Evolutionary conservation across 495 filamentous ascomycete species (phyloP), one percentile per base, ranked within the genome.

Genomic region (Penicillium angulare): DNA sequence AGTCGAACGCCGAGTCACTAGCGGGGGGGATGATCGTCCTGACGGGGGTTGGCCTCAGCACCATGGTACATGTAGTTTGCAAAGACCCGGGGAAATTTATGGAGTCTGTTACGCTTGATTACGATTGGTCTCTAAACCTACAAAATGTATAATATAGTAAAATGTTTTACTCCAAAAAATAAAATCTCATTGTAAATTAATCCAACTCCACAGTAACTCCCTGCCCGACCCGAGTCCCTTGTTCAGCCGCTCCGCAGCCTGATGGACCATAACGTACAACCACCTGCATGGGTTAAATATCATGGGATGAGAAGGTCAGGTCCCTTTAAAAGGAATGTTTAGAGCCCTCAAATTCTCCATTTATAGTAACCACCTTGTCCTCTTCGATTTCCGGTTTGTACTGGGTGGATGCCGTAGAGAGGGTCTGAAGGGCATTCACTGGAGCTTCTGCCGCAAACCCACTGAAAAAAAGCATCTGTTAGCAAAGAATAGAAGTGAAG

Each of bases 361-460:
- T 59, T 1, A 61, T 59, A 9, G 64, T 61, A 36, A 89, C 83
- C 21, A 85, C 64, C 57, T 85, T 69, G 59, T 95, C 89, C 53
- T 90, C 86, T 62, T 96, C 90, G 42, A 96, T 83, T 8, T 78
- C 65, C 1, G 86, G 83, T 34, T 81, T 73, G 65, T 87, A 86
- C 44, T 83, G 63, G 23, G 76, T 65, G 20, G 86, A 85, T 70
- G 80, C 74, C 0, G 81, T 78, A 42, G 85, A 79, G n/a, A 95
- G 79, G 5, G 76, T 79, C 50, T 88, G 77, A 31, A 95, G 66
- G n/a, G 82, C 77, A 52, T 83, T 81, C 21, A 76, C 78, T 2
- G 87, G 81, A 39, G 84, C 81, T 52, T 86, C 84, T 35, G 84
- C 86, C 34, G 89, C 83, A 63, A 92, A 95, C 16, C 86, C 89